Conservation (phyloP, 2,329 filamentous ascomycete genomes). For the Pseudogymnoascus pannorum region DNA sequence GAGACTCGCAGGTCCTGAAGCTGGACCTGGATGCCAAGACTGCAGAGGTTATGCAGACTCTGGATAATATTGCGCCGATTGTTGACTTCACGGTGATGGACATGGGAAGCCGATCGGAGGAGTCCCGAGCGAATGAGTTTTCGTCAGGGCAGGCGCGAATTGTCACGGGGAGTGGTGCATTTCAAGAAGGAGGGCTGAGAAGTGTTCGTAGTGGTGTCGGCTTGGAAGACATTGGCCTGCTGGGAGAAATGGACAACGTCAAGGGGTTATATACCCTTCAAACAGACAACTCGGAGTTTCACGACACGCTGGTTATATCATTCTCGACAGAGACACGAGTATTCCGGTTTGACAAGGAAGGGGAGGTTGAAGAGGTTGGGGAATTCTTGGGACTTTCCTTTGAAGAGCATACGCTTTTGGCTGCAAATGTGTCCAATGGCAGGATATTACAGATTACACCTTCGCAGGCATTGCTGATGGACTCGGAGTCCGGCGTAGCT, state of each 20-base stretch:
- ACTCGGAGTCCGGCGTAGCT: slow-evolving; percentile 49
- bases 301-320: slow-evolving; percentile 70
- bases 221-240: slow-evolving; percentile 74
- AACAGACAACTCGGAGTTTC: slow-evolving; percentile 38
- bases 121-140: slow-evolving; percentile 47
- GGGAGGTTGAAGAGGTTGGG: slow-evolving; percentile 82
- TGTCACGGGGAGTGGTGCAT: slow-evolving; percentile 86
- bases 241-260: slow-evolving; percentile 71
- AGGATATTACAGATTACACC: slow-evolving; percentile 72
- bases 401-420: slow-evolving; percentile 64
- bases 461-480: slow-evolving; percentile 52
- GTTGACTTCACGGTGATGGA: slow-evolving; percentile 96
- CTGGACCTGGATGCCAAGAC: slow-evolving; percentile 44
- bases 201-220: slow-evolving; percentile 92
- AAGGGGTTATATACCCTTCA: slow-evolving; percentile 65
- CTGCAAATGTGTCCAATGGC: slow-evolving; percentile 54
- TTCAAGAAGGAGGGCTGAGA: slow-evolving; percentile 77
- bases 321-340: slow-evolving; percentile 78
- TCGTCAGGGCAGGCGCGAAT: slow-evolving; percentile 91
- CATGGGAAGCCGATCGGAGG: slow-evolving; percentile 62
- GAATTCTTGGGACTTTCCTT: slow-evolving; percentile 63
- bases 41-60: slow-evolving; percentile 58
- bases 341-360: slow-evolving; percentile 66
- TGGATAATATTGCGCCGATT: slow-evolving; percentile 83
- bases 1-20: slow-evolving; percentile 77